phyloP scores from a whole-genome alignment of 2,329 filamentous ascomycete genomes.

The Colletotrichum musae region DNA sequence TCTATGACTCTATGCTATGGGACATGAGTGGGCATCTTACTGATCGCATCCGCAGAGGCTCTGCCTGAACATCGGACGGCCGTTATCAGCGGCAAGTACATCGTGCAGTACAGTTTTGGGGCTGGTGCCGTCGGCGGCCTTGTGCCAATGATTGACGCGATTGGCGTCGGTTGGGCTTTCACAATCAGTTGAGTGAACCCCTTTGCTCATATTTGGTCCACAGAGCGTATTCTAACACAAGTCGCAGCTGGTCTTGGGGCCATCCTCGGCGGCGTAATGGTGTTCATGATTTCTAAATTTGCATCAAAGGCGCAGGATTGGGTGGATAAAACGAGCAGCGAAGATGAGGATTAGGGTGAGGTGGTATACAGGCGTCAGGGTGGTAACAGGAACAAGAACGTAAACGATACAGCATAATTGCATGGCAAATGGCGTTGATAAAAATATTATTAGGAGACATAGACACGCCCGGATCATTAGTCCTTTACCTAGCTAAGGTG shows the following conservation, averaged over 20 bases:
- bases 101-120: slow-evolving; percentile 42
- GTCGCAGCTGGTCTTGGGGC: slow-evolving; percentile 23
- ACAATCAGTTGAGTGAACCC: slow-evolving; percentile 50
- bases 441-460: too few relatives aligned
- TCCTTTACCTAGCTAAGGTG: too few relatives aligned
- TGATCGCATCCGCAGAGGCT: slow-evolving; percentile 34
- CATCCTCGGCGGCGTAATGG: slow-evolving; percentile 13
- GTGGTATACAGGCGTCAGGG: too few relatives aligned
- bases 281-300: slow-evolving; percentile 33
- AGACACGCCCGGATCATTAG: too few relatives aligned
- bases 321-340: slow-evolving; percentile 26
- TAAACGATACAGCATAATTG: neutral
- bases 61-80: slow-evolving; percentile 38
- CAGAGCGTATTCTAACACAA: neutral
- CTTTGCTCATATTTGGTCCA: neutral
- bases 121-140: slow-evolving; percentile 65
- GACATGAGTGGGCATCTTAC: neutral
- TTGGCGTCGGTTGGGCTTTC: slow-evolving; percentile 68
- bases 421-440: neutral
- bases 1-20: neutral
- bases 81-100: slow-evolving; percentile 42
- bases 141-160: slow-evolving; percentile 63
- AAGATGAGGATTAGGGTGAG: slow-evolving; percentile 18
- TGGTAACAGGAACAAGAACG: neutral
- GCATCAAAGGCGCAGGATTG: slow-evolving; percentile 33